Conservation (phyloP, 2,329 filamentous ascomycete genomes). For the Fusarium duplospermum region DNA sequence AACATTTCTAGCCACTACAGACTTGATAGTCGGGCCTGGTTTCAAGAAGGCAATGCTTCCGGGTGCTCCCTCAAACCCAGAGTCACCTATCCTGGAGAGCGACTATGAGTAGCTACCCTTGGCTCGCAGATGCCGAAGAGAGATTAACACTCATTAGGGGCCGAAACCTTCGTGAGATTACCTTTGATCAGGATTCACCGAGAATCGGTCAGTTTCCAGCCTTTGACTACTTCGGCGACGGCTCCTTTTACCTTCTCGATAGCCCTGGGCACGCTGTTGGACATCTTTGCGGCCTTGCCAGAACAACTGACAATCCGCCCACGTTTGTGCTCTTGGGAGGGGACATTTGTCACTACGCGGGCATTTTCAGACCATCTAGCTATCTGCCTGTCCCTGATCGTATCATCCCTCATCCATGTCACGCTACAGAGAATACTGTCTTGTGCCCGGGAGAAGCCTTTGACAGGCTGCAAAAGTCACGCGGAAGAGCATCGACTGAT, state of each 20-base stretch:
- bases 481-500: slow-evolving; percentile 28
- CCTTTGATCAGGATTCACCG: slow-evolving; percentile 38
- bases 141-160: slow-evolving; percentile 15
- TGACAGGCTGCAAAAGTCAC: slow-evolving; percentile 24
- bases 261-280: slow-evolving; percentile 54
- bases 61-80: slow-evolving; percentile 56
- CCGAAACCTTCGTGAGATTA: slow-evolving; percentile 45
- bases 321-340: slow-evolving; percentile 57
- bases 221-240: slow-evolving; percentile 56
- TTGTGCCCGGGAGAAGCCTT: slow-evolving; percentile 36
- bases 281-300: slow-evolving; percentile 56
- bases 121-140: background rate
- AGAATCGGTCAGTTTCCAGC: slow-evolving; percentile 53
- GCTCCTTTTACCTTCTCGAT: slow-evolving; percentile 56
- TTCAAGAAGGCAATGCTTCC: slow-evolving; percentile 60
- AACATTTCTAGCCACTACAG: slow-evolving; percentile 57
- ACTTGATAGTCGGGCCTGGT: slow-evolving; percentile 64
- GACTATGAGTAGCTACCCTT: slow-evolving; percentile 35
- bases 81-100: slow-evolving; percentile 49
- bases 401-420: slow-evolving; percentile 40
- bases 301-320: slow-evolving; percentile 47
- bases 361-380: slow-evolving; percentile 51
- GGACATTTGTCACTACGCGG: slow-evolving; percentile 56
- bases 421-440: background rate
- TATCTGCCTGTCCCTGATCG: slow-evolving; percentile 48